These are phyloP conservation scores for Tuber indicum DNA, from an alignment of 495 filamentous ascomycete genomes.

Conservation along the genomic window DNA sequence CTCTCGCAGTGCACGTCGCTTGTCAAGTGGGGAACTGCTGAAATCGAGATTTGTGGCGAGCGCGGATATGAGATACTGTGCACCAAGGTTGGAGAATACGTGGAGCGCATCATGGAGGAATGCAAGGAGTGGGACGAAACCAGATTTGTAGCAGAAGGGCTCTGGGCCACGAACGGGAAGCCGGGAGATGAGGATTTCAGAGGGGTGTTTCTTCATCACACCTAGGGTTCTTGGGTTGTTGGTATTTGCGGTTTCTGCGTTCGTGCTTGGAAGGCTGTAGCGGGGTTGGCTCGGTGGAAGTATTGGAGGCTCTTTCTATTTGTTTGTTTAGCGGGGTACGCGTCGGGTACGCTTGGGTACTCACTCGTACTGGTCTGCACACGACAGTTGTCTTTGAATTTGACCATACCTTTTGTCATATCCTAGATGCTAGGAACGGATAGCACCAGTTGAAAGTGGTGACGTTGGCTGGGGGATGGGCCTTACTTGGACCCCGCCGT, in stretches of 20 bases:
- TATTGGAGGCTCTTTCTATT: not conserved
- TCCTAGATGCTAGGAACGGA: not conserved
- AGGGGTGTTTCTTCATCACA: not conserved
- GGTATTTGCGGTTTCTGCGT: not conserved
- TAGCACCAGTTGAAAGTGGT: not conserved
- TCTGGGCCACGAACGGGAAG: not conserved
- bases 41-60: not conserved
- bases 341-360: not conserved
- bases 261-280: not conserved
- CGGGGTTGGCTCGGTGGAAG: not conserved
- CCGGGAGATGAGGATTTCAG: slow-evolving; percentile 1
- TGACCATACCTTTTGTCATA: not conserved
- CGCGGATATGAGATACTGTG: not conserved
- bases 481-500: not conserved
- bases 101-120: not conserved
- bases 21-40: not conserved
- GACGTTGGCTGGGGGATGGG: not conserved
- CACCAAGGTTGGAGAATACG: not conserved
- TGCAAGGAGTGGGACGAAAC: not conserved
- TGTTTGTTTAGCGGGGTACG: not conserved
- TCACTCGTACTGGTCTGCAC: not conserved
- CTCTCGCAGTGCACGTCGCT: not conserved
- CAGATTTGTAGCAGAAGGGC: not conserved
- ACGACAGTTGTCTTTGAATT: not conserved
- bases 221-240: not conserved